These are phyloP conservation scores for Penicillium italicum DNA, from an alignment of 2,329 filamentous ascomycete species.

Conservation along the genomic window DNA sequence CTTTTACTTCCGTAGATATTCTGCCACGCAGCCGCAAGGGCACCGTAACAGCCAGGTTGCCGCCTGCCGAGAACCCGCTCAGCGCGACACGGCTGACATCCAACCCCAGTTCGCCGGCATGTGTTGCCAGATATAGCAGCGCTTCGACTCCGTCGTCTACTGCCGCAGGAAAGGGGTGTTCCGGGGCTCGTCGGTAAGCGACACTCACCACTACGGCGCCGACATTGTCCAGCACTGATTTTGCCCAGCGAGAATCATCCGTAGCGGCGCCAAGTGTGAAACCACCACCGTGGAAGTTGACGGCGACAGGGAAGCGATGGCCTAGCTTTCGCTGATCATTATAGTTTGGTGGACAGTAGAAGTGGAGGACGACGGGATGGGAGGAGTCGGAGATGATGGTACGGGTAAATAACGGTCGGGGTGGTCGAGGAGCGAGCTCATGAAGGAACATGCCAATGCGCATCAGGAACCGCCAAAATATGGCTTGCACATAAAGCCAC, in stretches of 20 bases:
- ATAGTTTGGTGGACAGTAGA: slow-evolving; percentile 56
- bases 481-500: slow-evolving; percentile 61
- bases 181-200: slow-evolving; percentile 59
- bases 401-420: slow-evolving; percentile 57
- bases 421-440: slow-evolving; percentile 58
- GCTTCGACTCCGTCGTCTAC: slow-evolving; percentile 63
- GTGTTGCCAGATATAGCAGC: slow-evolving; percentile 54
- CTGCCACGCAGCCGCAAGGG: slow-evolving; percentile 54
- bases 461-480: slow-evolving; percentile 66
- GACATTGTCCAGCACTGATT: slow-evolving; percentile 53
- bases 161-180: slow-evolving; percentile 59
- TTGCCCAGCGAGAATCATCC: slow-evolving; percentile 60
- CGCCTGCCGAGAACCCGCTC: slow-evolving; percentile 61
- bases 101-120: slow-evolving; percentile 55
- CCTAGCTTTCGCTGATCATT: slow-evolving; percentile 31
- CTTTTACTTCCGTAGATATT: slow-evolving; percentile 20
- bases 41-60: slow-evolving; percentile 61
- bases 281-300: slow-evolving; percentile 64
- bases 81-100: slow-evolving; percentile 57
- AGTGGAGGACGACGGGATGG: slow-evolving; percentile 55
- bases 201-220: slow-evolving; percentile 59
- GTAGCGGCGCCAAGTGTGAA: slow-evolving; percentile 59
- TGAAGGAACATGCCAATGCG: slow-evolving; percentile 67
- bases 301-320: slow-evolving; percentile 54
- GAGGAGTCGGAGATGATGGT: slow-evolving; percentile 51